Percentiles rank a stretch among this genome's conserved stretches.
Conservation (phyloP, 805 yeast species). For the Candida mattraensis region DNA sequence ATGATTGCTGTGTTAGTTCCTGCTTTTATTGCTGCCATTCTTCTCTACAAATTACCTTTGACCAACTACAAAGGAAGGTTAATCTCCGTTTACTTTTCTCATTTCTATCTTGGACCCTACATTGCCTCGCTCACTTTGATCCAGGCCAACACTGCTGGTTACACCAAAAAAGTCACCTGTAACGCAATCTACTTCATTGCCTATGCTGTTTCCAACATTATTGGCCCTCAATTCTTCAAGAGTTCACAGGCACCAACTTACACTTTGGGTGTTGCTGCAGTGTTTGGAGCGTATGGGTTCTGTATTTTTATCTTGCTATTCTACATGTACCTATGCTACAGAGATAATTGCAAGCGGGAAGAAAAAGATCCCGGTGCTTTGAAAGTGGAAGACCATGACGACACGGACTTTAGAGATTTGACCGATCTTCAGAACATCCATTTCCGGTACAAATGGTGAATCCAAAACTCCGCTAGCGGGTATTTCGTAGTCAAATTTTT, state of each 20-base stretch:
- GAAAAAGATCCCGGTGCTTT: not conserved
- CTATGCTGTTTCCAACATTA: conserved; percentile 64
- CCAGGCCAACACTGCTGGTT: conserved; percentile 62
- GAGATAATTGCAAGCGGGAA: conserved; percentile 14
- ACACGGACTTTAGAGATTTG: conserved; percentile 49
- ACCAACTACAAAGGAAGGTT: conserved; percentile 21
- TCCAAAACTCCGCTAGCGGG: too few species aligned
- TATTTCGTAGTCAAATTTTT: too few species aligned
- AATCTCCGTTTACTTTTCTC: conserved; percentile 19
- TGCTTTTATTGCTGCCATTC: too few species aligned
- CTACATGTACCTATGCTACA: conserved; percentile 27
- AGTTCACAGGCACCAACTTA: conserved; percentile 57
- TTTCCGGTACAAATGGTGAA: conserved; percentile 43
- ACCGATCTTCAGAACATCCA: conserved; percentile 52
- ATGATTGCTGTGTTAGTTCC: conserved; percentile 28
- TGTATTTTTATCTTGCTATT: conserved; percentile 28
- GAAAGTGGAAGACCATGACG: conserved; percentile 26
- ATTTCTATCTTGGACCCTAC: conserved; percentile 29
- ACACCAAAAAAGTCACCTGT: conserved; percentile 65
- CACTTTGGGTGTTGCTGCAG: conserved; percentile 47
- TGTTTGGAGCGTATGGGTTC: conserved; percentile 35
- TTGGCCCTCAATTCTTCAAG: conserved; percentile 72
- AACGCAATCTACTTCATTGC: conserved; percentile 59
- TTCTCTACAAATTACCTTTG: conserved; percentile 29
- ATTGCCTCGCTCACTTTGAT: conserved; percentile 32